phyloP scores from a whole-genome alignment of 495 filamentous ascomycete species.

The Hypoxylon crocopeplum region DNA sequence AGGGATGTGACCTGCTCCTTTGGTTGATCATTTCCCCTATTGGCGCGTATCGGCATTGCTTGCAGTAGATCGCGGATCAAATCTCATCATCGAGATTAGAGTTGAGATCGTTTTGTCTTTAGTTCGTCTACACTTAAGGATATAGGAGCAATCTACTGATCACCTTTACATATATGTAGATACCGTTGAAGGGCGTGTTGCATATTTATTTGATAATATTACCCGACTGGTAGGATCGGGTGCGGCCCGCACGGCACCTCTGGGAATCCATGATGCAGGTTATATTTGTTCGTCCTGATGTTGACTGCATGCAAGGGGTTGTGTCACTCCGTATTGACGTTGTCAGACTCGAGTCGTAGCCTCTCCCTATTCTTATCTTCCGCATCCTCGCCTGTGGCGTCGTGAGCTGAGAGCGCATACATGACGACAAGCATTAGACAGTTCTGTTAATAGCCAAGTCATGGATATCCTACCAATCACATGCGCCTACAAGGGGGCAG shows the following conservation, averaged over 20 bases:
- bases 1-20: constrained; percentile 17
- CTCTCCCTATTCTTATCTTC: too few species aligned
- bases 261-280: constrained; percentile 5
- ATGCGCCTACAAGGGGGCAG: background rate
- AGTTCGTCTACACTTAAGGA: too few species aligned
- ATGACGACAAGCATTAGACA: constrained; percentile 11
- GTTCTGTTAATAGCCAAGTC: background rate
- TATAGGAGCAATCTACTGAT: too few species aligned
- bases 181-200: background rate
- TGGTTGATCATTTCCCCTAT: constrained; percentile 14
- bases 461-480: constrained; percentile 9
- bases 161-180: constrained; percentile 1
- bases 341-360: constrained; percentile 5
- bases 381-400: constrained; percentile 18
- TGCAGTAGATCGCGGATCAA: constrained; percentile 22
- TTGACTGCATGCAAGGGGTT: constrained; percentile 30
- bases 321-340: constrained; percentile 32
- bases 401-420: constrained; percentile 9
- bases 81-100: constrained; percentile 2
- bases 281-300: constrained; percentile 12
- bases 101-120: constrained; percentile 10
- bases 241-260: too few species aligned
- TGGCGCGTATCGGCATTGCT: constrained; percentile 17
- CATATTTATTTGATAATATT: background rate
- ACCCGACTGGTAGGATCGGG: too few species aligned